Conservation (phyloP, 345 rosid species). For the Syzygium aqueum region DNA sequence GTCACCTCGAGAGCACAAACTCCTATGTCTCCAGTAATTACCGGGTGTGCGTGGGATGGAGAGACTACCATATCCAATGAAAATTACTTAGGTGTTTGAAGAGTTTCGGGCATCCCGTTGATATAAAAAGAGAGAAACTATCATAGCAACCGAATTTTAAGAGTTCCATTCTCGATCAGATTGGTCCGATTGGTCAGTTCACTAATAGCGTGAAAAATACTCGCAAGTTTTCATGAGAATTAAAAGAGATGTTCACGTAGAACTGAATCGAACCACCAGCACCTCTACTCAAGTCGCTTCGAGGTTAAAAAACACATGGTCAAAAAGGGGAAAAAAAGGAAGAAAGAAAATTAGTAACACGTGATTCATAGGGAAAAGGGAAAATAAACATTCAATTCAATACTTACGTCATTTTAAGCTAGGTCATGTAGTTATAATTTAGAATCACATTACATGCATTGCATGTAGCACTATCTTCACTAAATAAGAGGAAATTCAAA, state of each 20-base stretch:
- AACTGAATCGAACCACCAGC: rapidly evolving
- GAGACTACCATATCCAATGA: too few relatives aligned
- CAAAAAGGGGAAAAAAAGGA: too few relatives aligned
- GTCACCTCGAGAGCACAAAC: neutral
- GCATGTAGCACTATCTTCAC: too few relatives aligned
- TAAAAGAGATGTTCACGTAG: rapidly evolving
- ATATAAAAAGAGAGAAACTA: neutral
- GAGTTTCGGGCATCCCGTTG: too few relatives aligned
- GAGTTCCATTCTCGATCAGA: neutral
- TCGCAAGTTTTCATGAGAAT: neutral
- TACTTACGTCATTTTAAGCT: too few relatives aligned
- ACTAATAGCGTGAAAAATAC: neutral
- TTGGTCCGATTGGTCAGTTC: rapidly evolving
- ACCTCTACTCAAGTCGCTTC: rapidly evolving
- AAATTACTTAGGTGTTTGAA: neutral
- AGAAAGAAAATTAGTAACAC: neutral
- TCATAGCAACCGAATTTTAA: rapidly evolving
- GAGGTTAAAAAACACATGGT: rapidly evolving
- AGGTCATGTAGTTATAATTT: too few relatives aligned
- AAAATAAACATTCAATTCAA: too few relatives aligned
- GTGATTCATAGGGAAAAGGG: neutral
- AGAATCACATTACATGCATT: too few relatives aligned
- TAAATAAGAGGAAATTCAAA: too few relatives aligned
- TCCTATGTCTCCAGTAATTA: neutral
- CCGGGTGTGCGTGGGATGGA: rapidly evolving